These are phyloP conservation scores for Cucumis cinereus DNA, from an alignment of 306 rosid genomes.

Conservation along the genomic window DNA sequence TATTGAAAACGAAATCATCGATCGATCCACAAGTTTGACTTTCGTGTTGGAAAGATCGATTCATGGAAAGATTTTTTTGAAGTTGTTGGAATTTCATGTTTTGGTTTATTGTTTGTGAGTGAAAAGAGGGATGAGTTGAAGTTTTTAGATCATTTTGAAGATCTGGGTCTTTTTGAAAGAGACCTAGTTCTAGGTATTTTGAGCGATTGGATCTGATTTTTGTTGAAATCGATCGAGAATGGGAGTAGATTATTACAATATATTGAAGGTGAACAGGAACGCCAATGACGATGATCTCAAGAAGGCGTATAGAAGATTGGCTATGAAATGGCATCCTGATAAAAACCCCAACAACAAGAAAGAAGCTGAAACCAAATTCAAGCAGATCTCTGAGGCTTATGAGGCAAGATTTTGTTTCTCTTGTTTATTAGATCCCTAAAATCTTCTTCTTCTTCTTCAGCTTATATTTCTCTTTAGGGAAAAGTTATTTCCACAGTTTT, in stretches of 20 bases:
- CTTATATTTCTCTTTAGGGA: not conserved
- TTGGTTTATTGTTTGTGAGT: not conserved
- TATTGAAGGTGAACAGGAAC: conserved; percentile 57
- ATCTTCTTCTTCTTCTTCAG: not conserved
- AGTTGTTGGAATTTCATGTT: not conserved
- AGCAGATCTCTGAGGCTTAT: conserved; percentile 91
- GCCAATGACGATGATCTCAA: conserved; percentile 89
- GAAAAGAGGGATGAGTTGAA: not conserved
- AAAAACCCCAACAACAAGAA: conserved; percentile 73
- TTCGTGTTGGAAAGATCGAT: not conserved
- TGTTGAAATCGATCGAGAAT: conserved; percentile 17
- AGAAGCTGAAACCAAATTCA: conserved; percentile 95
- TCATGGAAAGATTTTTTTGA: not conserved
- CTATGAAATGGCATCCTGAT: conserved; percentile 99
- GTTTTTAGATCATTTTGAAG: not conserved
- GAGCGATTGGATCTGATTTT: conserved; percentile 10
- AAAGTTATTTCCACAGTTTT: not conserved
- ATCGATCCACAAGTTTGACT: conserved; percentile 5
- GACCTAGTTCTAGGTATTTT: conserved; percentile 17
- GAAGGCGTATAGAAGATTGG: conserved; percentile 77
- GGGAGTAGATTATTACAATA: conserved; percentile 82
- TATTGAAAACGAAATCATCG: not conserved
- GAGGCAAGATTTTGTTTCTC: conserved; percentile 38
- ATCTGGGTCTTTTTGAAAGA: conserved; percentile 20
- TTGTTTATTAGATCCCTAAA: not conserved